Percentiles rank a stretch among this genome's conserved stretches.
phyloP scores from a whole-genome alignment of 2,329 filamentous ascomycete genomes.

The Fusarium odoratissimum region DNA sequence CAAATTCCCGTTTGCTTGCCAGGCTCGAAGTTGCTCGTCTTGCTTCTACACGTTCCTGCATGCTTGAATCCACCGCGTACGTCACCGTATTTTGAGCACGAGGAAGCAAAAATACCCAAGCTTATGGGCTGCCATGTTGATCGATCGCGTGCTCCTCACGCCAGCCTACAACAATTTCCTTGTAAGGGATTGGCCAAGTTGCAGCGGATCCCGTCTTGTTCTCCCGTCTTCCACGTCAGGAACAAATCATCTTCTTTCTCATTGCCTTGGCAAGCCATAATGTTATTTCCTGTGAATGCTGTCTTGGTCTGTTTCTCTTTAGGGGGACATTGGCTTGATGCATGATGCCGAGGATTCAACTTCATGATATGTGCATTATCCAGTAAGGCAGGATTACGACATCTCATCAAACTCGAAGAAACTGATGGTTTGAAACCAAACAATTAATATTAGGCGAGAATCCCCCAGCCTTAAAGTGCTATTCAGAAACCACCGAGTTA shows the following conservation, averaged over 20 bases:
- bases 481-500: neutral
- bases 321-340: neutral
- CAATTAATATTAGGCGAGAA: neutral
- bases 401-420: neutral
- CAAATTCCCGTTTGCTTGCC: constrained; percentile 13
- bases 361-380: constrained; percentile 12
- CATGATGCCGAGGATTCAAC: constrained; percentile 1
- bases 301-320: neutral
- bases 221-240: constrained; percentile 28
- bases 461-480: neutral
- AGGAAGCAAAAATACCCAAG: constrained; percentile 4
- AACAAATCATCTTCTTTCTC: constrained; percentile 13
- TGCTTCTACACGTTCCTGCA: constrained; percentile 41
- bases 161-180: neutral
- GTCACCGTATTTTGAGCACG: constrained; percentile 35
- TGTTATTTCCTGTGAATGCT: neutral
- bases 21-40: constrained; percentile 31
- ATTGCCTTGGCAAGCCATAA: constrained; percentile 24
- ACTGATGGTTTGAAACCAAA: neutral
- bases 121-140: constrained; percentile 6
- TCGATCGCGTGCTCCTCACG: constrained; percentile 35
- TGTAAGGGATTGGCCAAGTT: constrained; percentile 13
- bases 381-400: neutral
- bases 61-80: constrained; percentile 40
- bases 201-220: constrained; percentile 23